Evolutionary conservation across 192 early-diverging fungal species (phyloP), one percentile per base, ranked within the genome.

Genomic region (Nowakowskiella sp.): DNA sequence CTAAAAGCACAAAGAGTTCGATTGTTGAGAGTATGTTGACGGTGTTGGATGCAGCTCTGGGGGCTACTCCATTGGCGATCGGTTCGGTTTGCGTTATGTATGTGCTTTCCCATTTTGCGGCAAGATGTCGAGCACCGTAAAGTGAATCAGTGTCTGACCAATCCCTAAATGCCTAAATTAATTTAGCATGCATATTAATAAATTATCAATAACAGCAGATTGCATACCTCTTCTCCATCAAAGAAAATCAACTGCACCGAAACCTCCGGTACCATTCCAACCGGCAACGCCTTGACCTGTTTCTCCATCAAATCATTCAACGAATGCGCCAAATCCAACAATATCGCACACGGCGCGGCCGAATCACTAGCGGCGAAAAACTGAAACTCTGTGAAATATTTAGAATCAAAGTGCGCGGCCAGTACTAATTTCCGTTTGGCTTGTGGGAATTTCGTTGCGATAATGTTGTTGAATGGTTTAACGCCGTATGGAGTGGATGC

Each of bases 141-240:
- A 90, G 66, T 10, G 93, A 97, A 70, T 97, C 92, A 0, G 64
- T 77, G 4, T 21, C 52, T 2, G 79, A 71, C 92, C 92, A 94
- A 1, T 73, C 55, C 16, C 46, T 53, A 61, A 90, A 90, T 2
- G 94, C 90, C n/a, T n/a, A n/a, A n/a, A n/a, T n/a, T n/a, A n/a
- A n/a, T n/a, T n/a, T n/a, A n/a, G n/a, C n/a, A n/a, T n/a, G n/a
- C n/a, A n/a, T n/a, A n/a, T n/a, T n/a, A n/a, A n/a, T n/a, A n/a
- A n/a, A n/a, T n/a, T n/a, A n/a, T n/a, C n/a, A n/a, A n/a, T n/a
- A n/a, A n/a, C n/a, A n/a, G n/a, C n/a, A n/a, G n/a, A n/a, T n/a
- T n/a, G n/a, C n/a, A n/a, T n/a, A n/a, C n/a, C 60, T 97, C 94
- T 51, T 97, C 94, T 27, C 94, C 94, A 62, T 97, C 94, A 66